Evolutionary conservation across 2,329 filamentous ascomycete species (phyloP), one percentile per base, ranked within the genome.

Genomic region (Hirsutella thompsonii): DNA sequence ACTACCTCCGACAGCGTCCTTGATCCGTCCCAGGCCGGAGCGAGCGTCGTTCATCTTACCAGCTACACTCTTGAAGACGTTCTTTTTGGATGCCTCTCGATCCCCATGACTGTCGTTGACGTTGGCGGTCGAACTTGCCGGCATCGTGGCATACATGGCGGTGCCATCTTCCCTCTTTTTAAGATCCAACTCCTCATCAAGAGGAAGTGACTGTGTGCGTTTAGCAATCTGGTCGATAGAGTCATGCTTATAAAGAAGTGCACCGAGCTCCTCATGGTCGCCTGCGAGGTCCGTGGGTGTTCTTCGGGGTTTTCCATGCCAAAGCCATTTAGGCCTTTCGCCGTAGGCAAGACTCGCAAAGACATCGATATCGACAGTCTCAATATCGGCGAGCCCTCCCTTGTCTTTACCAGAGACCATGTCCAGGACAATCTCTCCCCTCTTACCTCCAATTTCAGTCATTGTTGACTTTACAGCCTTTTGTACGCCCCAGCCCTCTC

Each of bases 381-480:
- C 92, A 29, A 95, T 81, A 52, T 95, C 90, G 4, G 85, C 83
- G 48, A 96, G 89, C 3, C 87, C 86, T 42, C 81, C 86, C 60
- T 93, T 93, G 51, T 94, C 88, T 37, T 82, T 79, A 20, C 83
- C 79, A 32, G 81, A 83, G 5, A 94, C 88, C 69, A 94, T 93
- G n/a, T 87, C 89, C 69, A 94, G 87, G 37, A 95, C 82, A 64
- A 95, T 84, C 58, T 95, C 90, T 37, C 89, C 89, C 40, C 90
- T 82, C 58, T 95, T 94, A 13, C 92, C 90, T 49, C 87, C 87
- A 32, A 98, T 77, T 60, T 95, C 92, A 16, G 84, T 88, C 37
- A 96, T 84, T 0, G 90, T 95, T 3, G 87, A 94, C 57, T 96
- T 96, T 52, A 98, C 87, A 16, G 90, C 89, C 53, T 86, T 82